phyloP scores from a whole-genome alignment of 2,329 filamentous ascomycete genomes.

The Sphaerulina musiva region DNA sequence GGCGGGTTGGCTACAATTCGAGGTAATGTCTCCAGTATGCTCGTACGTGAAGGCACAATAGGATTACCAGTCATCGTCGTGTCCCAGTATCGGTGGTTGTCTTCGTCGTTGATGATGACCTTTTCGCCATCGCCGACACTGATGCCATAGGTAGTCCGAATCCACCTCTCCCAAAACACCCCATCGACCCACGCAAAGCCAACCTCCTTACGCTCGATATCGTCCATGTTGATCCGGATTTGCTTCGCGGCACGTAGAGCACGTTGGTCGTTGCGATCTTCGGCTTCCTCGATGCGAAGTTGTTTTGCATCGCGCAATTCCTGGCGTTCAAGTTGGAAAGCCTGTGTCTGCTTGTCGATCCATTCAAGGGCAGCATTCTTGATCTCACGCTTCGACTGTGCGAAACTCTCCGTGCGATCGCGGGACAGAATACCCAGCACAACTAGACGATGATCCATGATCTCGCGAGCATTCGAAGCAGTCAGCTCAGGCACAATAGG shows the following conservation, averaged over 20 bases:
- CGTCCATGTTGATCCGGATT: conserved; percentile 85
- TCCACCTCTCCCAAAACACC: conserved; percentile 95
- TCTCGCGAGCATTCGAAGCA: conserved; percentile 81
- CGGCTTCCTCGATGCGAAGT: conserved; percentile 88
- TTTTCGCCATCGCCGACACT: conserved; percentile 81
- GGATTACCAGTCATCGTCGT: conserved; percentile 79
- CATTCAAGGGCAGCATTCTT: conserved; percentile 94
- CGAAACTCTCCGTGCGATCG: conserved; percentile 71
- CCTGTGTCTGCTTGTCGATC: conserved; percentile 92
- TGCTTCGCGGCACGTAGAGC: conserved; percentile 81
- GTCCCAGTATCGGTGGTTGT: conserved; percentile 94
- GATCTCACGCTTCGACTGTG: conserved; percentile 73
- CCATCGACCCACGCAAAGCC: conserved; percentile 96
- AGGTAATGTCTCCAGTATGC: conserved; percentile 78
- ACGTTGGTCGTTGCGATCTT: conserved; percentile 84
- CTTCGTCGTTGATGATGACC: conserved; percentile 94
- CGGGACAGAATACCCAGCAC: conserved; percentile 83
- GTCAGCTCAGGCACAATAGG: conserved; percentile 93
- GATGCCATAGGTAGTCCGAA: conserved; percentile 89
- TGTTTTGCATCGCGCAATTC: conserved; percentile 93
- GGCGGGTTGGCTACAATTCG: conserved; percentile 63
- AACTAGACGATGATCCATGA: conserved; percentile 93
- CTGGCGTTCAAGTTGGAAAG: conserved; percentile 88
- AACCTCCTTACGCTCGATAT: conserved; percentile 79
- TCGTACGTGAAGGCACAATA: conserved; percentile 82